Percentiles rank a stretch among this genome's conserved stretches.
Evolutionary conservation across 2,329 filamentous ascomycete genomes (phyloP).

Genomic region (Exophiala spinifera): DNA sequence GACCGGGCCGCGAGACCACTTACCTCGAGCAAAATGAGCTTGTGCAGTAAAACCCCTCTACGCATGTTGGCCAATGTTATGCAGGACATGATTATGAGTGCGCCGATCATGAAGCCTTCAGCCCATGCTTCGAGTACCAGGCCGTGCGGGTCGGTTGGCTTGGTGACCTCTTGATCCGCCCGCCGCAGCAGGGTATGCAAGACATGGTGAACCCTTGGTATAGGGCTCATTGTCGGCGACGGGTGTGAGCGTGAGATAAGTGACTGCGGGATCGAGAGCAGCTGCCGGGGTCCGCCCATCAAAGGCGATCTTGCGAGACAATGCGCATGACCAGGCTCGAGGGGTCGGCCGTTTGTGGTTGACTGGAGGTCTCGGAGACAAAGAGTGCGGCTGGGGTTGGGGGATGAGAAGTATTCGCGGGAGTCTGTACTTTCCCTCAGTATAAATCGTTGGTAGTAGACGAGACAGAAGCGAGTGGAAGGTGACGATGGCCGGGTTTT

Average conservation of each 20-base stretch:
- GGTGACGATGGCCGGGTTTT: background rate
- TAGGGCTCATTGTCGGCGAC: slow-evolving; percentile 22
- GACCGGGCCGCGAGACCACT: slow-evolving; percentile 2
- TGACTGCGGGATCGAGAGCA: background rate
- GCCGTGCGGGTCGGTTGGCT: slow-evolving; percentile 30
- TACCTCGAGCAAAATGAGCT: slow-evolving; percentile 46
- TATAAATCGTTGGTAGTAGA: no score
- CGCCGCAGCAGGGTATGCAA: slow-evolving; percentile 17
- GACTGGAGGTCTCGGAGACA: background rate
- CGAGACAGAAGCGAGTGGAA: background rate
- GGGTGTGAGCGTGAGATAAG: background rate
- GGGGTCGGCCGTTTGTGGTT: background rate
- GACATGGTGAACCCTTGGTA: slow-evolving; percentile 18
- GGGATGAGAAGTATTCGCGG: background rate
- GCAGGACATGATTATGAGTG: slow-evolving; percentile 43
- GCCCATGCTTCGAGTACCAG: slow-evolving; percentile 42
- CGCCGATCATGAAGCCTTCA: slow-evolving; percentile 43
- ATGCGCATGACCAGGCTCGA: slow-evolving; percentile 1
- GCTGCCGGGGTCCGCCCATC: slow-evolving; percentile 12
- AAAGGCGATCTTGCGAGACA: slow-evolving; percentile 4
- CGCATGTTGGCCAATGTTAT: slow-evolving; percentile 46
- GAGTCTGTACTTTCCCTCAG: background rate
- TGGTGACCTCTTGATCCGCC: slow-evolving; percentile 15
- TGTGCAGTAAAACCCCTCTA: slow-evolving; percentile 41
- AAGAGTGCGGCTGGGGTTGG: background rate